phyloP scores from a whole-genome alignment of 2,329 filamentous ascomycete genomes.

The Fusarium sp. region DNA sequence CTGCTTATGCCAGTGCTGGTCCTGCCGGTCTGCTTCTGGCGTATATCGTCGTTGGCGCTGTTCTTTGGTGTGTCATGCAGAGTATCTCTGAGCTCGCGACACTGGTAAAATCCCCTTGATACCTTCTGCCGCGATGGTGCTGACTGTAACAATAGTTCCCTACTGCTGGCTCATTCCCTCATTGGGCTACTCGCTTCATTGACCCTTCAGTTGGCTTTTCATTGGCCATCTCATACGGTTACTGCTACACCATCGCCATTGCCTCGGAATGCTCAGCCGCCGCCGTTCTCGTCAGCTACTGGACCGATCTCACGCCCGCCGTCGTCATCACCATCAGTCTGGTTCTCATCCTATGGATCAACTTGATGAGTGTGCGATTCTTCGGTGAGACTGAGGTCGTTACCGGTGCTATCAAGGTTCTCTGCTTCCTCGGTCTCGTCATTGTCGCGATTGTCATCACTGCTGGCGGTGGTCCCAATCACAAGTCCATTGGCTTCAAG shows the following conservation, averaged over 20 bases:
- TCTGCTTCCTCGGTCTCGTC: conserved; percentile 67
- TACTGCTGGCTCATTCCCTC: conserved; percentile 39
- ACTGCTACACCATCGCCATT: conserved; percentile 39
- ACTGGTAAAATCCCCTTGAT: conserved; percentile 6
- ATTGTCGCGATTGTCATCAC: conserved; percentile 65
- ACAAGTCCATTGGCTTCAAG: conserved; percentile 54
- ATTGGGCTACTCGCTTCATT: conserved; percentile 41
- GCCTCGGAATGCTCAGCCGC: conserved; percentile 38
- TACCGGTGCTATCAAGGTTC: conserved; percentile 67
- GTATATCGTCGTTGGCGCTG: conserved; percentile 32
- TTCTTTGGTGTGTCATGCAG: conserved; percentile 41
- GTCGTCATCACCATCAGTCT: conserved; percentile 62
- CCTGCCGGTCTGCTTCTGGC: conserved; percentile 38
- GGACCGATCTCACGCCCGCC: conserved; percentile 37
- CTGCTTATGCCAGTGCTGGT: conserved; percentile 37
- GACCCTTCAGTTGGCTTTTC: conserved; percentile 38
- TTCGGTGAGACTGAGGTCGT: conserved; percentile 71
- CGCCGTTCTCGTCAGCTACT: conserved; percentile 34
- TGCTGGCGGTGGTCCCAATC: conserved; percentile 63
- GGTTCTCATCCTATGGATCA: conserved; percentile 62
- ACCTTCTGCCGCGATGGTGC: accelerated
- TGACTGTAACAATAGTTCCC: conserved; percentile 17
- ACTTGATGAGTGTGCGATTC: conserved; percentile 65
- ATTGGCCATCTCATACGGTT: conserved; percentile 37
- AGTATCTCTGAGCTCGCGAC: conserved; percentile 39